Base-by-base conservation (phyloP, 2,329 filamentous ascomycete species). In the Colletotrichum tofieldiae region DNA sequence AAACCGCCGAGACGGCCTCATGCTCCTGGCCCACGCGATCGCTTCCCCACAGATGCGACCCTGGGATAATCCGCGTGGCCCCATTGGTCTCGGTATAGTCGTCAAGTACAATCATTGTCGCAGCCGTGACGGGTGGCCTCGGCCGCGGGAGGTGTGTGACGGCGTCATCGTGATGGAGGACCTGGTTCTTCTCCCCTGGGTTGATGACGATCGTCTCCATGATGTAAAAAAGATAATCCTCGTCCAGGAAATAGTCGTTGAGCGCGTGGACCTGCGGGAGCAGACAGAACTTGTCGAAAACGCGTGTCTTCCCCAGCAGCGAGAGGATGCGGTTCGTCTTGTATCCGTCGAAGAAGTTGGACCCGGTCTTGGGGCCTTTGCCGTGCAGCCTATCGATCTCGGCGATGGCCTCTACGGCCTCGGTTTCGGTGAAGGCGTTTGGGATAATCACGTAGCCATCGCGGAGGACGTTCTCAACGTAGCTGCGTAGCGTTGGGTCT, bases 161-260 rank as follows among this genome's bases (percentile, higher is more conserved):
- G 2, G 61, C 72, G 47, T 79, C 77, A 41, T 79, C 81, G 72
- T 82, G 81, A 65, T 82, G 82, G 55, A 83, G 71, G 2, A 76
- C 73, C 74, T 84, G 82, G 9, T 77, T 73, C 45, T 77, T 77
- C 74, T 82, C 81, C 18, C 81, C 80, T 1, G 82, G 81, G 55
- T 81, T 78, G 72, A 84, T 83, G 45, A 78, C 78, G 60, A 84
- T 84, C 55, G 78, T 82, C 66, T 82, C 81, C 63, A 81, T 78
- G 37, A 79, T 77, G 52, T 77, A 80, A 32, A 83, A 58, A n/a
- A 80, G 75, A 58, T 81, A 83, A 1, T 81, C 81, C n/a, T 77
- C 75, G 54, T 82, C 81, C 11, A 84, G 76, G 72, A 84, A 84
- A 67, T 79, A 79, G 39, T 83, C 79, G 69, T 84, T 84, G 56